A percentile compares a stretch with the other conserved stretches of the same genome.
Conservation (phyloP, 1,284 basidiomycete genomes). For the Heterobasidion occidentale region DNA sequence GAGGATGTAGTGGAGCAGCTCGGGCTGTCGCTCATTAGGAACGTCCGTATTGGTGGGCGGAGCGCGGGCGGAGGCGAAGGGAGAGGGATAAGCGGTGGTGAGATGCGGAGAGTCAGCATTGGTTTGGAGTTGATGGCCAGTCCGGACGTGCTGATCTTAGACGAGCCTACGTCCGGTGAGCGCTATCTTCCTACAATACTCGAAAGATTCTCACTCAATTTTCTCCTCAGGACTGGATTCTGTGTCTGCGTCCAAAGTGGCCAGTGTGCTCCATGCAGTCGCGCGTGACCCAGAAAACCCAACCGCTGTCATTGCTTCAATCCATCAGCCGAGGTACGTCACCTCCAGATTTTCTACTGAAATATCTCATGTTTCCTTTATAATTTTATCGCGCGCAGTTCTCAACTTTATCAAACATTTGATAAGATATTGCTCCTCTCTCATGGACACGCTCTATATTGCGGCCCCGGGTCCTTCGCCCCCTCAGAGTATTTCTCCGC, state of each 20-base stretch:
- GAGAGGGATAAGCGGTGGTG: conserved; percentile 81
- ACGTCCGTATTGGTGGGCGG: conserved; percentile 62
- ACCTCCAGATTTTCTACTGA: not conserved
- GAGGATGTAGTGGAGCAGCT: conserved; percentile 67
- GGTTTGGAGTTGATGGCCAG: conserved; percentile 76
- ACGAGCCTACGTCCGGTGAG: conserved; percentile 76
- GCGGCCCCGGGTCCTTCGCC: conserved; percentile 62
- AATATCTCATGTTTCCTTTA: too few species aligned
- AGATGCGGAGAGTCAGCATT: conserved; percentile 79
- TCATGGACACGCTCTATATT: conserved; percentile 74
- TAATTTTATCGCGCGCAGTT: too few species aligned
- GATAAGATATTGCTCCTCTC: conserved; percentile 76
- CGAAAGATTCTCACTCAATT: not conserved
- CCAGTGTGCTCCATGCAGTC: conserved; percentile 67
- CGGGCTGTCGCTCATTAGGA: conserved; percentile 62
- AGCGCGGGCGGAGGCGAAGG: conserved; percentile 43
- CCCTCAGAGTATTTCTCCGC: conserved; percentile 58
- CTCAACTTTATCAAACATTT: conserved; percentile 79
- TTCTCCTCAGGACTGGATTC: conserved; percentile 62
- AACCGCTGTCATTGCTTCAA: conserved; percentile 78
- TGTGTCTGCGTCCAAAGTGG: conserved; percentile 76
- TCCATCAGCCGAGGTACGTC: conserved; percentile 74
- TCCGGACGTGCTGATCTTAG: conserved; percentile 76
- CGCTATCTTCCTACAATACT: conserved; percentile 17
- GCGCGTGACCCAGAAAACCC: conserved; percentile 61